Evolutionary conservation across 2,329 filamentous ascomycete species (phyloP).

Genomic region (Ophiocordyceps camponoti-floridani): DNA sequence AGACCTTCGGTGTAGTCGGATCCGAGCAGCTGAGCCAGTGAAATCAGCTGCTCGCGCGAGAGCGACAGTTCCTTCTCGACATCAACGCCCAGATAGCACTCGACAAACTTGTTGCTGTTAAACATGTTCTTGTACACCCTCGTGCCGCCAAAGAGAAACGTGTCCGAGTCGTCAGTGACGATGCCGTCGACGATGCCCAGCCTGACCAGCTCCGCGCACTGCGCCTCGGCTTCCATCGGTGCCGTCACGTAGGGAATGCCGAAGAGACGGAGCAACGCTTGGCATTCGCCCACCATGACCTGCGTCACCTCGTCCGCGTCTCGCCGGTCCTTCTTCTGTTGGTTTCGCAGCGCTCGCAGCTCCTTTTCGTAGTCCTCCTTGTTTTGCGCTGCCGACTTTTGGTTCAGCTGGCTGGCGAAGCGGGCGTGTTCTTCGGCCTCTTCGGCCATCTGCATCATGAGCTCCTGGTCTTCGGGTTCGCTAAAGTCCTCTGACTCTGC

Average conservation of each 20-base stretch:
- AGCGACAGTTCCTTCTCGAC: conserved; percentile 81
- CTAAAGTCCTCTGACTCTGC: conserved; percentile 61
- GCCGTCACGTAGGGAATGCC: conserved; percentile 93
- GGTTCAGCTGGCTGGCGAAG: conserved; percentile 76
- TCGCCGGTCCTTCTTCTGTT: conserved; percentile 89
- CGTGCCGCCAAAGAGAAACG: conserved; percentile 90
- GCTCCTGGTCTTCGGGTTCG: conserved; percentile 81
- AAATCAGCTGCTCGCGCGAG: conserved; percentile 71
- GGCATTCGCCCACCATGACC: conserved; percentile 90
- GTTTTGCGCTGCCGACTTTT: conserved; percentile 51
- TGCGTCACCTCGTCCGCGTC: conserved; percentile 95
- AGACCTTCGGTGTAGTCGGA: conserved; percentile 93
- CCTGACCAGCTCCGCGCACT: conserved; percentile 79
- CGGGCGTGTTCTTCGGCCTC: conserved; percentile 90
- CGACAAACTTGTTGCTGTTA: conserved; percentile 93
- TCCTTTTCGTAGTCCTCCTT: conserved; percentile 72
- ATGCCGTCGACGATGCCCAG: conserved; percentile 90
- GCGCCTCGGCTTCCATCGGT: conserved; percentile 97
- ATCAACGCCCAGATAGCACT: conserved; percentile 77
- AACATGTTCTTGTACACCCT: conserved; percentile 99
- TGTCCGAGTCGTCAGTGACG: conserved; percentile 93
- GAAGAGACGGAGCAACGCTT: conserved; percentile 76
- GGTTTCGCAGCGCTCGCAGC: conserved; percentile 68
- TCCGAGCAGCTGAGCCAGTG: conserved; percentile 77
- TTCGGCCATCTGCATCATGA: conserved; percentile 68